Evolutionary conservation across 2,329 filamentous ascomycete species (phyloP).

Genomic region (Fusarium coffeatum): DNA sequence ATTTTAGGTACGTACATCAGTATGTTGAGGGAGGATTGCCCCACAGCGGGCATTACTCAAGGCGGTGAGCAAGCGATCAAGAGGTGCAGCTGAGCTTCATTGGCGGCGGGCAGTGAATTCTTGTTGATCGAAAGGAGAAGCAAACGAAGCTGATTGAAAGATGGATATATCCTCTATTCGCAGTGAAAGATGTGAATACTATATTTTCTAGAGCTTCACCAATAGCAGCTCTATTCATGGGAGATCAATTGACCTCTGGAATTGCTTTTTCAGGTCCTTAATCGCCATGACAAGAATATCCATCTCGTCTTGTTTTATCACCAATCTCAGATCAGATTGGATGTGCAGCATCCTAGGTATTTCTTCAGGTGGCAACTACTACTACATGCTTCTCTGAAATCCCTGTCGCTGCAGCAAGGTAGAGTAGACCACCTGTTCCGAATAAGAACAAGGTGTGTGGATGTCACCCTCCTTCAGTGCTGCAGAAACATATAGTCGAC

Average conservation of each 20-base stretch:
- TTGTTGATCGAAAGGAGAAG: slow-evolving; percentile 24
- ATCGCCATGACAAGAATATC: not conserved
- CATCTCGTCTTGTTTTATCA: not conserved
- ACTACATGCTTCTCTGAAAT: not conserved
- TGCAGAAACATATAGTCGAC: not conserved
- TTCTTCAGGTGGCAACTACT: slow-evolving; percentile 5
- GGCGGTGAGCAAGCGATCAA: slow-evolving; percentile 38
- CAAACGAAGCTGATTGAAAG: not conserved
- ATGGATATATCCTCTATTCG: slow-evolving; percentile 5
- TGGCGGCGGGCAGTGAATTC: slow-evolving; percentile 8
- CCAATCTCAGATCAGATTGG: slow-evolving; percentile 9
- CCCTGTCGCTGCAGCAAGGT: slow-evolving; percentile 9
- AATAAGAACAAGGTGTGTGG: slow-evolving; percentile 30
- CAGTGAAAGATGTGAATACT: not conserved
- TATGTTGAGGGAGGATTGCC: slow-evolving; percentile 28
- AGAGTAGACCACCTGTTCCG: slow-evolving; percentile 18
- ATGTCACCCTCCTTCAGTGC: slow-evolving; percentile 29
- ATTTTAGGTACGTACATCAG: slow-evolving; percentile 13
- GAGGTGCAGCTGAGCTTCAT: slow-evolving; percentile 7
- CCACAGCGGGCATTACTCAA: slow-evolving; percentile 44
- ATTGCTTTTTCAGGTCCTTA: not conserved
- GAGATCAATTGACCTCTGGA: not conserved
- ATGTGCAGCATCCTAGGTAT: not conserved
- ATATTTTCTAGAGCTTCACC: not conserved
- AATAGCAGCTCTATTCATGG: not conserved